Conservation (phyloP, 495 filamentous ascomycete genomes). For the Trichoderma erinaceum region DNA sequence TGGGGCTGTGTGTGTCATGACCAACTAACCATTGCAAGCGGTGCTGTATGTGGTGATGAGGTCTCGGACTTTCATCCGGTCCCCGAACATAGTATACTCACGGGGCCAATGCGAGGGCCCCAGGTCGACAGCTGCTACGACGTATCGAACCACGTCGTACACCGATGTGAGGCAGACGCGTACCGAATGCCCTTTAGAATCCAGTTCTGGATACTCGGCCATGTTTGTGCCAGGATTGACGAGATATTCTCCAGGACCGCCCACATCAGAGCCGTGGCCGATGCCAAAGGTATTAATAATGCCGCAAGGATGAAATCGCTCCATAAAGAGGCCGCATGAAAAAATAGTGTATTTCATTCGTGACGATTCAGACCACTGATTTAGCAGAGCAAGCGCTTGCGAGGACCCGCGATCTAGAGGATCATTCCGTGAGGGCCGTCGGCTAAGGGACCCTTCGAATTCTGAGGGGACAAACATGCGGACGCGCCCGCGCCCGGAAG, state of each 20-base stretch:
- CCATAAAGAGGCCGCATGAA: conserved; percentile 70
- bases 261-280: conserved; percentile 40
- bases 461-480: conserved; percentile 67
- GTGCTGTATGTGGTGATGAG: conserved; percentile 41
- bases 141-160: conserved; percentile 59
- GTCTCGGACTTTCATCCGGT: conserved; percentile 49
- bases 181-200: conserved; percentile 42
- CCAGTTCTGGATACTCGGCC: conserved; percentile 52
- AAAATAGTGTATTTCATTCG: conserved; percentile 60
- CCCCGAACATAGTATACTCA: conserved; percentile 61
- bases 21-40: conserved; percentile 22
- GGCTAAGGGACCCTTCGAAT: conserved; percentile 56
- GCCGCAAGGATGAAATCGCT: conserved; percentile 62
- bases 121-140: conserved; percentile 55
- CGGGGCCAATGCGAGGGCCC: conserved; percentile 56
- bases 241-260: conserved; percentile 56
- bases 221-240: conserved; percentile 51
- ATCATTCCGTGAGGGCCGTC: conserved; percentile 45
- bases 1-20: neutral
- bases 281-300: conserved; percentile 46
- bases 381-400: conserved; percentile 49
- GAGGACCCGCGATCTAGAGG: conserved; percentile 45
- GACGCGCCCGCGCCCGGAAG: conserved; percentile 57
- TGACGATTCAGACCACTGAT: conserved; percentile 40
- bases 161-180: conserved; percentile 60